Base-by-base conservation (phyloP, 768 basidiomycete species). In the Brasilioporus rufonigricans region DNA sequence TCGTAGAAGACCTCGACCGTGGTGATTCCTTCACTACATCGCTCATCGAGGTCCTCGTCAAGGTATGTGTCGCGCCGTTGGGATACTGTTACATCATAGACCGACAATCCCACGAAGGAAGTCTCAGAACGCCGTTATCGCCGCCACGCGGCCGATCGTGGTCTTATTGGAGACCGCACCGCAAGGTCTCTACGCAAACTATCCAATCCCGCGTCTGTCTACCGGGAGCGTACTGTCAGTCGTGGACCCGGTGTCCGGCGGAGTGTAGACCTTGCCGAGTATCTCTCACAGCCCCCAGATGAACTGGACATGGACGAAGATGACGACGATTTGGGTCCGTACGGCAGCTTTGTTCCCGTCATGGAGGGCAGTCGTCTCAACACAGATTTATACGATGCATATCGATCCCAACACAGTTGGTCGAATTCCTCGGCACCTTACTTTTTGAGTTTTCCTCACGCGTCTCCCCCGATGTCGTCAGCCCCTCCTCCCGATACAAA, bases 21-120 rank as follows among this genome's bases (percentile, higher is more conserved):
- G 89, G 89, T 16, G 90, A 92, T 66, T 84, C 87, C 1, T 91
- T 92, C 69, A 91, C 89, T 0, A 81, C 89, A 5, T 80, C 86
- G 0, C 66, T 92, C 47, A 73, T 91, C 54, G 89, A 91, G 56
- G 80, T 88, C 45, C 76, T 92, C 43, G 90, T 91, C 64, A 88
- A 87, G 74, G 90, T 91, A 63, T 68, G 81, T 26, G 4, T 36
- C 40, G 13, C 10, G n/a, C n/a, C n/a, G n/a, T 29, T 24, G 26
- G 1, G 19, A 24, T 43, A 12, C 33, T 44, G 45, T 47, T 36
- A 16, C 44, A 23, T 35, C 23, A 23, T 16, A 29, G 12, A 21
- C 57, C 18, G 26, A 71, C 53, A 5, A 39, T 4, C 26, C 8
- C 45, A 27, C 19, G 11, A 58, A 92, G 90, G 90, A 92, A 78